Evolutionary conservation across 2,329 filamentous ascomycete genomes (phyloP), one percentile per base, ranked within the genome.

Genomic region (Aspergillus neotritici): DNA sequence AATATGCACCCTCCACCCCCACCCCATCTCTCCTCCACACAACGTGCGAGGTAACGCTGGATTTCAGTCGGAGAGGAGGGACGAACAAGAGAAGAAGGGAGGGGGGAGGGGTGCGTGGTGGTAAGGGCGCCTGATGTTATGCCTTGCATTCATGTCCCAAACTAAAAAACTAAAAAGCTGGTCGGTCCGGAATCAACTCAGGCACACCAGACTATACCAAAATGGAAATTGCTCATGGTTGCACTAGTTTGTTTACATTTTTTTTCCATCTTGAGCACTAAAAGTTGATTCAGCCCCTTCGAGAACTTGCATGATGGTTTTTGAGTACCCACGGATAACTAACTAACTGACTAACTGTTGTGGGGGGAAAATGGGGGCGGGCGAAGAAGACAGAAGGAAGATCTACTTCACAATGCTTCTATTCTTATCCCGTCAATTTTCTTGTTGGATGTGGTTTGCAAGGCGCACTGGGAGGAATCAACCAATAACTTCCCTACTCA

Each of bases 141-240:
- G 33, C 21, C 21, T 25, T 25, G 21, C 21, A 25, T 25, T 25
- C 21, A 25, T 25, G 6, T 25, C 21, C 21, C 21, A 25, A 25
- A 25, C 21, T 9, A 25, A 8, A 25, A 8, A 25, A 25, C 21
- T 25, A 25, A 25, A 25, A 25, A 25, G 21, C 21, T 33, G 31
- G 33, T 48, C 36, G 28, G 42, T 40, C 33, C 33, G 42, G 41
- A 35, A 14, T 12, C 12, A 21, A 12, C 25, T 25, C 21, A 25
- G 21, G 21, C 21, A 3, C 11, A 16, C 32, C 31, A 44, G 34
- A 31, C 38, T 44, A 40, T 21, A 32, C 45, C 34, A 14, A 29
- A 35, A 40, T 38, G 15, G 42, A 43, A 38, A 34, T 28, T 25
- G 43, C 40, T 39, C 36, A 31, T 40, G 44, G 17, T 35, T 8